Percentiles rank a stretch among this genome's conserved stretches.
Evolutionary conservation across 148 eudicot genomes (phyloP).

Genomic region (Rhododendron simsii): DNA sequence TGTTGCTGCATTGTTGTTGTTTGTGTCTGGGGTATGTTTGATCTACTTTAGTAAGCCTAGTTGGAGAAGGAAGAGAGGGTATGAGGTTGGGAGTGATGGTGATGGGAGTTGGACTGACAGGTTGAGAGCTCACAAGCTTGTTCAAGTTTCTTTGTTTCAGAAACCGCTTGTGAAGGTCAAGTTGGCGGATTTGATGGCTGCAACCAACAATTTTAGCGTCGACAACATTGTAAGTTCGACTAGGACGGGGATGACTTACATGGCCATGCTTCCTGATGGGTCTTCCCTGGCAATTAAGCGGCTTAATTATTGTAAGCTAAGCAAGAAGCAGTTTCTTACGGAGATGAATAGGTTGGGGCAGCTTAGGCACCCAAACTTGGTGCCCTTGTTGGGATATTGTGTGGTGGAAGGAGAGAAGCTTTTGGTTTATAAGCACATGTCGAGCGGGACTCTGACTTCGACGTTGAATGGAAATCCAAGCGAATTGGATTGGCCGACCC

Average conservation of each 20-base stretch:
- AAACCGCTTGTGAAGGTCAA: slow-evolving; percentile 74
- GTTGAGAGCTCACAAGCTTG: slow-evolving; percentile 54
- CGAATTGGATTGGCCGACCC: slow-evolving; percentile 56
- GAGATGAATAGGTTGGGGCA: slow-evolving; percentile 71
- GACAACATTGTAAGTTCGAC: slow-evolving; percentile 38
- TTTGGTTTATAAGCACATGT: slow-evolving; percentile 83
- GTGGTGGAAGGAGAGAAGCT: slow-evolving; percentile 81
- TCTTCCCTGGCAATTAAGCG: slow-evolving; percentile 74
- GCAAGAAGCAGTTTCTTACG: slow-evolving; percentile 62
- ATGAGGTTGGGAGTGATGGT: slow-evolving; percentile 36
- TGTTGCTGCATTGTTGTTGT: slow-evolving; percentile 31
- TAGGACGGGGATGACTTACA: slow-evolving; percentile 68
- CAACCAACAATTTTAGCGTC: slow-evolving; percentile 50
- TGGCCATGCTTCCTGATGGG: slow-evolving; percentile 69
- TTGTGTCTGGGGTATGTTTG: slow-evolving; percentile 72
- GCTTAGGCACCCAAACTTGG: slow-evolving; percentile 82
- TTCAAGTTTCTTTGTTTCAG: slow-evolving; percentile 69
- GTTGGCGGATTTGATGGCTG: slow-evolving; percentile 63
- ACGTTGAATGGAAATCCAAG: slow-evolving; percentile 31
- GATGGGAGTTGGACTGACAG: slow-evolving; percentile 57
- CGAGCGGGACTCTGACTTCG: slow-evolving; percentile 55
- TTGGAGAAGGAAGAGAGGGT: slow-evolving; percentile 31
- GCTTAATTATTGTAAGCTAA: slow-evolving; percentile 49
- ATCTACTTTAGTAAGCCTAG: slow-evolving; percentile 39
- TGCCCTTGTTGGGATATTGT: slow-evolving; percentile 82